Conservation (phyloP, 2,329 filamentous ascomycete species). For the Annulohypoxylon truncatum region DNA sequence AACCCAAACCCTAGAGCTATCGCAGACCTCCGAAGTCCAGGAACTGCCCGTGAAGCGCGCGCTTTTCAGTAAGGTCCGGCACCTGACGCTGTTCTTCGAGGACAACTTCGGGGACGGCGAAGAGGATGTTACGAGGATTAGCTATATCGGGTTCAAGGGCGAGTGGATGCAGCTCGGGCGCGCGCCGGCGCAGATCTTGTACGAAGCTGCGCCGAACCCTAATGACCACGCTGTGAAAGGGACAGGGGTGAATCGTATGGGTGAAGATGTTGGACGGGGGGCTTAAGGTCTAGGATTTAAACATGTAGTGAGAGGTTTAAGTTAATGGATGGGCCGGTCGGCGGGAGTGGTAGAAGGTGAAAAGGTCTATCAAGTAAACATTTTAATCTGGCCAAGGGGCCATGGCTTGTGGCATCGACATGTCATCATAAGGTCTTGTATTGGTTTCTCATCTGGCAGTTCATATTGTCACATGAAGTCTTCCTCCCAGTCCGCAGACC, state of each 20-base stretch:
- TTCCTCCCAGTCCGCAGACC: constrained; percentile 80
- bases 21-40: constrained; percentile 83
- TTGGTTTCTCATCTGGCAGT: constrained; percentile 7
- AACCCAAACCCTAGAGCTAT: constrained; percentile 77
- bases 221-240: constrained; percentile 81
- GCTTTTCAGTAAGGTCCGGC: constrained; percentile 86
- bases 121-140: constrained; percentile 81
- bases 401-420: not conserved
- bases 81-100: constrained; percentile 85
- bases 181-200: constrained; percentile 86
- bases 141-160: constrained; percentile 92
- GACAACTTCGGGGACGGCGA: constrained; percentile 88
- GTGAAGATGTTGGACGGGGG: constrained; percentile 63
- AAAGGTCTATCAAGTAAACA: not conserved
- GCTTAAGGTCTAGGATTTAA: constrained; percentile 51
- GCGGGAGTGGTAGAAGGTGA: constrained; percentile 4
- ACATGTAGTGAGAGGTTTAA: not conserved
- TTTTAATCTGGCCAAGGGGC: not conserved
- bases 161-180: constrained; percentile 90
- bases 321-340: not conserved
- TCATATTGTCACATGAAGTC: constrained; percentile 82
- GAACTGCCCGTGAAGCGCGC: constrained; percentile 90
- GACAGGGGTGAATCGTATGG: constrained; percentile 64
- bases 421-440: constrained; percentile 12
- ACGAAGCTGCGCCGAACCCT: constrained; percentile 94